A percentile compares a stretch with the other conserved stretches of the same genome.
These are phyloP conservation scores for Scedosporium apiospermum DNA, from an alignment of 2,329 filamentous ascomycete genomes.

Conservation along the genomic window DNA sequence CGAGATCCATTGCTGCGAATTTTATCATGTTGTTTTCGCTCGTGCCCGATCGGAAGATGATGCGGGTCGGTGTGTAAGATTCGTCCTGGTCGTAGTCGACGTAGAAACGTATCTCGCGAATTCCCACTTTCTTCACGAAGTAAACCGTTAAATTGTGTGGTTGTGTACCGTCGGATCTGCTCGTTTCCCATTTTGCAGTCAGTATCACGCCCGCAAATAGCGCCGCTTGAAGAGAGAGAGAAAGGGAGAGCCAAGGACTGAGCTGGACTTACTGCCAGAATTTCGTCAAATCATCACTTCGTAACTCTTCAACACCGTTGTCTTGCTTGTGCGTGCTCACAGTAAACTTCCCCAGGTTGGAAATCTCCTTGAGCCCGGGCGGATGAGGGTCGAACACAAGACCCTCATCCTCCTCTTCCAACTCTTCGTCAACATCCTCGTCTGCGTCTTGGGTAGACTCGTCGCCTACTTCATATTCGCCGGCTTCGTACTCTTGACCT, in stretches of 20 bases:
- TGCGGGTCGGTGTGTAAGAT: conserved; percentile 91
- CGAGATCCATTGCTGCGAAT: conserved; percentile 71
- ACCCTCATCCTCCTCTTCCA: conserved; percentile 25
- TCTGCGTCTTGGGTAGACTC: conserved; percentile 19
- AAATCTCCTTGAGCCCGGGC: conserved; percentile 68
- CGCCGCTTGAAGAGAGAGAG: not conserved
- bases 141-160: conserved; percentile 77
- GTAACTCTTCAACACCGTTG: conserved; percentile 66
- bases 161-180: conserved; percentile 71
- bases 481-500: conserved; percentile 12
- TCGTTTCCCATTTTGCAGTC: conserved; percentile 4
- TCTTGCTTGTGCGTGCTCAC: conserved; percentile 76
- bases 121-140: conserved; percentile 74
- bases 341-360: conserved; percentile 73
- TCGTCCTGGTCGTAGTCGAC: conserved; percentile 91
- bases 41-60: conserved; percentile 80
- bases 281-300: conserved; percentile 59
- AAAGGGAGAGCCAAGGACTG: no score
- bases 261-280: conserved; percentile 63
- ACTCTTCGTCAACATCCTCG: conserved; percentile 21
- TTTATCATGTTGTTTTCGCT: conserved; percentile 86
- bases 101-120: conserved; percentile 69
- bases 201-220: not conserved
- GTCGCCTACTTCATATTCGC: conserved; percentile 17
- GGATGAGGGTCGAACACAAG: conserved; percentile 41